Base-by-base conservation (phyloP, 805 yeast species). In the Monosporozyma aerobia region DNA sequence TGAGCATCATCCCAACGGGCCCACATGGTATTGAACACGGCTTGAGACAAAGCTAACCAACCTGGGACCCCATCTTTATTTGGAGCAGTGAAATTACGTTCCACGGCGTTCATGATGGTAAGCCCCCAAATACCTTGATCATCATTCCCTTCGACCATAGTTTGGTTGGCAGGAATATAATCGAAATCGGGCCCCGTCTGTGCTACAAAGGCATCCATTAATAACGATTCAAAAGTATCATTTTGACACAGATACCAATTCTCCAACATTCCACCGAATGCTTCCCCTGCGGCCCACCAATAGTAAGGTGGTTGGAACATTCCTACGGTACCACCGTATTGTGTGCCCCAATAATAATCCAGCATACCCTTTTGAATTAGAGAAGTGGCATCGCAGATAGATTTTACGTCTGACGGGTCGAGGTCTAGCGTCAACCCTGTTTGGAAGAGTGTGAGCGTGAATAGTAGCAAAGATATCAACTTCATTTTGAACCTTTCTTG, bases 231-330 rank as follows among this genome's bases (percentile, higher is more conserved):
- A 61, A 76, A 85, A 0, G 90, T 78, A 56, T 76, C 77, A 69
- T 90, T 83, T 48, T 81, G 74, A 68, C 92, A 85, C 60, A 80
- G 78, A 59, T 71, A 81, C 74, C 87, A 78, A 63, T 82, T 86
- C 67, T 89, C 96, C 40, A 92, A 64, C 72, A 87, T 66, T 2
- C 76, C 71, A 13, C 78, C 79, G 68, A 74, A 83, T 0, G 90
- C 90, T 59, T 87, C 92, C 61, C 95, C 96, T 41, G 90, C 89
- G 68, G 85, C 83, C 95, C 95, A 87, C 90, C 94, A 90, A 69
- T 82, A 83, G 65, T 86, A 86, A 0, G 90, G 90, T 56, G 76
- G 64, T 11, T 78, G 72, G 62, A 85, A 85, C 80, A 77, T 77
- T 25, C 92, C 95, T 30, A 85, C 75, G 7, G 84, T 76, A 32